A percentile compares a stretch with the other conserved stretches of the same genome.
phyloP scores from a whole-genome alignment of 2,329 filamentous ascomycete genomes.

The Graphilbum sp. region DNA sequence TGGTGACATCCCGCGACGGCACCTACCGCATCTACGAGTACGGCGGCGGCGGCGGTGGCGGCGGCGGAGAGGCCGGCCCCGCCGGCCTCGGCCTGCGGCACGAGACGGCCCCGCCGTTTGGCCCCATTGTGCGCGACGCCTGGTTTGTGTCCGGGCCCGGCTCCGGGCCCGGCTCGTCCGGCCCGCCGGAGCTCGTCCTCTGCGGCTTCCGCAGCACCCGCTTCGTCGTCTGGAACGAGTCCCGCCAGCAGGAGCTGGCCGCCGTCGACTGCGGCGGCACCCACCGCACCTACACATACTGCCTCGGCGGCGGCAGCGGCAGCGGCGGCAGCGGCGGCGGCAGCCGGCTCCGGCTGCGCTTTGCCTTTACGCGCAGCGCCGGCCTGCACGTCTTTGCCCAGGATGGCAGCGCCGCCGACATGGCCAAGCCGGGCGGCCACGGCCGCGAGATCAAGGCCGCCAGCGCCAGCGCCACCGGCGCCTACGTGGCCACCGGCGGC shows the following conservation, averaged over 20 bases:
- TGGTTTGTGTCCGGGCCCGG: constrained; percentile 29
- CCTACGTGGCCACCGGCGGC: constrained; percentile 45
- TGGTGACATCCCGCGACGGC: constrained; percentile 65
- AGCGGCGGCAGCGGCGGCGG: constrained; percentile 9
- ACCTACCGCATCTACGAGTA: constrained; percentile 48
- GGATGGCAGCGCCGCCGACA: constrained; percentile 15
- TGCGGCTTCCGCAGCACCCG: constrained; percentile 68
- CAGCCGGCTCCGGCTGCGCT: constrained; percentile 23
- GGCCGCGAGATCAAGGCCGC: constrained; percentile 64
- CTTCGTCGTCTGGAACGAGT: constrained; percentile 73
- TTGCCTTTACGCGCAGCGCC: constrained; percentile 63
- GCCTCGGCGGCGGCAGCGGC: constrained; percentile 11
- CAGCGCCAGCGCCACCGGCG: constrained; percentile 16
- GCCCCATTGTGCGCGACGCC: constrained; percentile 59
- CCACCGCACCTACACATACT: constrained; percentile 53
- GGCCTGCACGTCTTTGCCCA: constrained; percentile 31
- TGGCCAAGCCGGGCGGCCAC: constrained; percentile 57
- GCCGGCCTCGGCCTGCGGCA: constrained; percentile 35
- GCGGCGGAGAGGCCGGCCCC: background rate
- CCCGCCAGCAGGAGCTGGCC: constrained; percentile 50
- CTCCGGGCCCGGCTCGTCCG: background rate
- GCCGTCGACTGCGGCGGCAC: constrained; percentile 69
- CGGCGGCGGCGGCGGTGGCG: background rate
- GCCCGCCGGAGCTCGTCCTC: constrained; percentile 40
- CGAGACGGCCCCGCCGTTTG: constrained; percentile 52